phyloP scores from a whole-genome alignment of 148 eudicot species.

The Cornus controversa region DNA sequence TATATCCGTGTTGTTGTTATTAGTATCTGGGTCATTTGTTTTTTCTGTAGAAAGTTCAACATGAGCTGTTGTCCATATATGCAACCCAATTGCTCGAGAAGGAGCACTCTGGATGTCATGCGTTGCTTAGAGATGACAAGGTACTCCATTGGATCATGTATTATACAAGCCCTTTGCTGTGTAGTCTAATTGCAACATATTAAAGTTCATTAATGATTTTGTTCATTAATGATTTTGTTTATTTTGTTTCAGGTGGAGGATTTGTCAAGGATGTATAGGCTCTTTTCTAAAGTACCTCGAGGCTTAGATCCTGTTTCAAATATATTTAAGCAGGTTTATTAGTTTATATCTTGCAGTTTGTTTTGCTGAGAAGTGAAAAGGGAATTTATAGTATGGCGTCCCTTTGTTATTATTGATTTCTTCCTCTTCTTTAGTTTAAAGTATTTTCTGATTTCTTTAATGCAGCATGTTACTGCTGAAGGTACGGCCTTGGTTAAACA shows the following conservation, averaged over 20 bases:
- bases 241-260: conserved; percentile 54
- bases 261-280: conserved; percentile 82
- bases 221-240: neutral
- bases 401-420: neutral
- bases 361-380: neutral
- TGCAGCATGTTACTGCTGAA: conserved; percentile 75
- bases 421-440: conserved; percentile 10
- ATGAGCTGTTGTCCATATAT: conserved; percentile 46
- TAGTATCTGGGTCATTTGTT: neutral
- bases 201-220: neutral
- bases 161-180: neutral
- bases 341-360: neutral
- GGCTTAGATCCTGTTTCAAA: conserved; percentile 72
- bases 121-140: conserved; percentile 67
- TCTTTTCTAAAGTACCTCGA: conserved; percentile 59
- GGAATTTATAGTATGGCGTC: neutral
- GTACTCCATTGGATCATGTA: conserved; percentile 13
- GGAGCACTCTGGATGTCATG: conserved; percentile 68
- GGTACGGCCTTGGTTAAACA: conserved; percentile 73
- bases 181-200: neutral
- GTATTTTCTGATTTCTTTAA: conserved; percentile 3
- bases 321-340: conserved; percentile 69
- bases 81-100: conserved; percentile 60
- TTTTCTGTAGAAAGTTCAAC: conserved; percentile 53
- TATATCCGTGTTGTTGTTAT: neutral